Percentiles rank a stretch among this genome's conserved stretches.
Evolutionary conservation across 1,139 yeast genomes (phyloP).

Genomic region (Pichia sp.): DNA sequence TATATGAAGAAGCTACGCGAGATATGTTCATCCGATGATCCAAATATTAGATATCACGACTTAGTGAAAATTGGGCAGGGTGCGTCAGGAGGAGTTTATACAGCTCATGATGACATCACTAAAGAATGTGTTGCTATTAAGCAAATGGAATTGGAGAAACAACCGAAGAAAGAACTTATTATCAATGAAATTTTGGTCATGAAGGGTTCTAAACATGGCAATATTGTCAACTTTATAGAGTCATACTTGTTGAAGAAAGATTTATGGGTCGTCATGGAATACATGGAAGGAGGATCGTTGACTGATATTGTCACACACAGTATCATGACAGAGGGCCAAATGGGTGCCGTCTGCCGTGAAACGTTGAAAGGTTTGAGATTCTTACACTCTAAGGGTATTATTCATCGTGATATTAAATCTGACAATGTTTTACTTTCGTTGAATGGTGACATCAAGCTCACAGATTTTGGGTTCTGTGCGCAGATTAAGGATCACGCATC

Average conservation of each 20-base stretch:
- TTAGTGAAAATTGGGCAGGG: constrained; percentile 92
- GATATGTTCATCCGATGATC: constrained; percentile 85
- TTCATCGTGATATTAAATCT: constrained; percentile 93
- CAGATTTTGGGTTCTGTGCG: constrained; percentile 91
- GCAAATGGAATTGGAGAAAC: constrained; percentile 89
- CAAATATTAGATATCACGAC: constrained; percentile 62
- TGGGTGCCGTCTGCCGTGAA: constrained; percentile 93
- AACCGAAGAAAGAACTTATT: constrained; percentile 92
- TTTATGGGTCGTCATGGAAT: constrained; percentile 96
- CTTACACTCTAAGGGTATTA: constrained; percentile 87
- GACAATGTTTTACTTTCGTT: constrained; percentile 81
- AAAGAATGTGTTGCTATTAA: constrained; percentile 80
- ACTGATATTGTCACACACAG: constrained; percentile 95
- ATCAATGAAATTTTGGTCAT: constrained; percentile 90
- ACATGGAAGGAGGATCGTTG: constrained; percentile 95
- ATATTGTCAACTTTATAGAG: constrained; percentile 88
- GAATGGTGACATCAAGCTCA: constrained; percentile 84
- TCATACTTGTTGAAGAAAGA: constrained; percentile 70
- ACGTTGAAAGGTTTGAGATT: constrained; percentile 80
- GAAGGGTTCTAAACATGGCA: constrained; percentile 86
- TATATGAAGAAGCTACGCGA: constrained; percentile 59
- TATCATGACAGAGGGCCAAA: constrained; percentile 96
- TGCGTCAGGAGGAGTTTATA: constrained; percentile 95
- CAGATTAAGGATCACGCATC: constrained; percentile 81
- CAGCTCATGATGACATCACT: constrained; percentile 66